Conservation (phyloP, 2,329 filamentous ascomycete species). For the Phialophora chinensis region DNA sequence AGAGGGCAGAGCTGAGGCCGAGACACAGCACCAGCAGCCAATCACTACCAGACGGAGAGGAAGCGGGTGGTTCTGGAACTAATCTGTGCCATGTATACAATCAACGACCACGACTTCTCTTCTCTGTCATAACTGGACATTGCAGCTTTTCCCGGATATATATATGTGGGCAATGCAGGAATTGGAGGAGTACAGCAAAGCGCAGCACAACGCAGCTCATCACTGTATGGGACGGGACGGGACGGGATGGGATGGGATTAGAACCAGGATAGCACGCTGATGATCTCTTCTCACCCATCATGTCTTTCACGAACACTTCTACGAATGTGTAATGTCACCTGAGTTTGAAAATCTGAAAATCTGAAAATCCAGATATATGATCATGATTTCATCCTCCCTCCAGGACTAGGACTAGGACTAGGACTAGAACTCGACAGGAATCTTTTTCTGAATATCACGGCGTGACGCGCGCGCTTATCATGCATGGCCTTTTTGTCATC, state of each 20-base stretch:
- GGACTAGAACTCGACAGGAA: background rate
- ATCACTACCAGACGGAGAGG: slow-evolving; percentile 4
- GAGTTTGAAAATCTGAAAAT: background rate
- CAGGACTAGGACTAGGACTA: background rate
- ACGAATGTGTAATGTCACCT: background rate
- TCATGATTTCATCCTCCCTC: background rate
- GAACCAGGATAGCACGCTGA: background rate
- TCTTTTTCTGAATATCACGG: no score
- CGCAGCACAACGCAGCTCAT: background rate
- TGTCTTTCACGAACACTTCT: background rate
- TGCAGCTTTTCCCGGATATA: background rate
- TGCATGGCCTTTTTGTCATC: no score
- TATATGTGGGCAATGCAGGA: background rate
- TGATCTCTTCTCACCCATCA: slow-evolving; percentile 5
- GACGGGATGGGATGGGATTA: background rate
- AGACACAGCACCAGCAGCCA: background rate
- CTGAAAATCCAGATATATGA: background rate
- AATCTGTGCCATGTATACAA: background rate
- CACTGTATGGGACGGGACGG: background rate
- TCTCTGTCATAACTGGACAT: background rate
- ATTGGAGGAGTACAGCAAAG: background rate
- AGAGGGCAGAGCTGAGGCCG: background rate
- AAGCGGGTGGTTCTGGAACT: slow-evolving; percentile 35
- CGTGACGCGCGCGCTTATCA: no score
- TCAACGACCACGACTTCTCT: background rate